Base-by-base conservation (phyloP, 1,284 basidiomycete species). In the Dichomitus squalens region DNA sequence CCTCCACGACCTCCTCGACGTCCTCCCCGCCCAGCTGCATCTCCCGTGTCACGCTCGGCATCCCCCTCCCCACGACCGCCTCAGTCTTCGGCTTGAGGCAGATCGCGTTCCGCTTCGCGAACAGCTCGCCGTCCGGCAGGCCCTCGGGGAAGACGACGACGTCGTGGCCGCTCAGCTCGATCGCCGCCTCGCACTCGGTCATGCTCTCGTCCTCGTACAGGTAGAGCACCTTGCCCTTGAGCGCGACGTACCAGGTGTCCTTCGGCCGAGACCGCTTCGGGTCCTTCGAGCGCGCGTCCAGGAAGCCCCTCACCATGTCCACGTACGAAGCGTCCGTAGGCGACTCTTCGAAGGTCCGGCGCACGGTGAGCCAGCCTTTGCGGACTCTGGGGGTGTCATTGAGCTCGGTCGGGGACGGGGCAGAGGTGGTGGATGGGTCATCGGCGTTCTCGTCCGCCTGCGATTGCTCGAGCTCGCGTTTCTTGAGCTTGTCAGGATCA, bases 191-290 rank as follows among this genome's bases (percentile, higher is more conserved):
- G 73, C 92, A 94, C 66, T 96, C 93, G 43, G 82, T 82, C 86
- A 92, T 91, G 25, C 79, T 80, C 73, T 96, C 92, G 73, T 95
- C 91, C 72, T 96, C 92, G 75, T 96, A 96, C 20, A 98, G 77
- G 72, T 93, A 97, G 21, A 98, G 77, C 34, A 95, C 87, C 65
- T 85, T 88, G 43, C 92, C 92, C 79, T 96, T 96, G 68, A 97
- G 81, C 3, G 88, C 90, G 53, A 88, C 88, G 72, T 88, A 96
- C 85, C 91, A 96, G 80, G 83, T 88, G 71, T 96, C 94, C 73
- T 91, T 92, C 16, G 93, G 92, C 36, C 88, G 80, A 6, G 88
- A 85, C 39, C 82, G 81, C 64, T 88, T 90, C 11, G 90, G 87
- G 72, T 93, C 90, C 69, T 89, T 89, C 52, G 88, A 87, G 55